Evolutionary conservation across 1,139 yeast species (phyloP).

Genomic region (Candida dubliniensis): DNA sequence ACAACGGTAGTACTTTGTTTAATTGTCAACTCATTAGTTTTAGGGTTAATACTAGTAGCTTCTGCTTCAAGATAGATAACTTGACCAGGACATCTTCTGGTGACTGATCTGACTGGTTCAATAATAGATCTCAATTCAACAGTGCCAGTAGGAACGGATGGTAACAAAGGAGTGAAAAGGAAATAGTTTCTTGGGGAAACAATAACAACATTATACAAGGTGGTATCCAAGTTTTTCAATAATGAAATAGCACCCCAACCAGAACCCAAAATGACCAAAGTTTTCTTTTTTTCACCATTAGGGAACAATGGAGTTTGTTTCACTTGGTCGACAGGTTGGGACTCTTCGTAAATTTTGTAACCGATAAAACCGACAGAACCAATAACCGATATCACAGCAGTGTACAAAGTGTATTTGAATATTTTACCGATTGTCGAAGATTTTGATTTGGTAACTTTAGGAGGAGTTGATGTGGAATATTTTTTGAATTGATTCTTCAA

Average conservation of each 20-base stretch:
- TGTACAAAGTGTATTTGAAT: slow-evolving; percentile 33
- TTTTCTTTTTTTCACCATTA: slow-evolving; percentile 78
- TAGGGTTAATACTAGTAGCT: slow-evolving; percentile 79
- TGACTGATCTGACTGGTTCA: slow-evolving; percentile 78
- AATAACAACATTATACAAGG: slow-evolving; percentile 82
- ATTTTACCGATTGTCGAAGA: slow-evolving; percentile 21
- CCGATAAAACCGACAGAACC: slow-evolving; percentile 50
- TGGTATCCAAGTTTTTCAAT: slow-evolving; percentile 81
- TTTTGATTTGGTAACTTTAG: slow-evolving; percentile 10
- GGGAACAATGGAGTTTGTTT: slow-evolving; percentile 58
- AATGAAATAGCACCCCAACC: slow-evolving; percentile 93
- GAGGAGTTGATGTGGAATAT: slow-evolving; percentile 10
- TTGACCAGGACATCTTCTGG: slow-evolving; percentile 68
- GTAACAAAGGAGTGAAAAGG: slow-evolving; percentile 89
- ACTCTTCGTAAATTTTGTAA: slow-evolving; percentile 60
- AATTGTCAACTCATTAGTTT: slow-evolving; percentile 46
- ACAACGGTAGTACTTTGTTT: slow-evolving; percentile 54
- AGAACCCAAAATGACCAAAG: slow-evolving; percentile 84
- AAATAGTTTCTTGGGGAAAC: slow-evolving; percentile 95
- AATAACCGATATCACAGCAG: slow-evolving; percentile 27
- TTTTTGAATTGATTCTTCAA: slow-evolving; percentile 13
- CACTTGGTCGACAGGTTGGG: slow-evolving; percentile 57
- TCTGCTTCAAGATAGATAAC: slow-evolving; percentile 90
- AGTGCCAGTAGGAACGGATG: slow-evolving; percentile 93
- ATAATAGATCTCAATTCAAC: slow-evolving; percentile 87